Base-by-base conservation (phyloP, 176 grass and related monocot species). In the Tillandsia leiboldiana region DNA sequence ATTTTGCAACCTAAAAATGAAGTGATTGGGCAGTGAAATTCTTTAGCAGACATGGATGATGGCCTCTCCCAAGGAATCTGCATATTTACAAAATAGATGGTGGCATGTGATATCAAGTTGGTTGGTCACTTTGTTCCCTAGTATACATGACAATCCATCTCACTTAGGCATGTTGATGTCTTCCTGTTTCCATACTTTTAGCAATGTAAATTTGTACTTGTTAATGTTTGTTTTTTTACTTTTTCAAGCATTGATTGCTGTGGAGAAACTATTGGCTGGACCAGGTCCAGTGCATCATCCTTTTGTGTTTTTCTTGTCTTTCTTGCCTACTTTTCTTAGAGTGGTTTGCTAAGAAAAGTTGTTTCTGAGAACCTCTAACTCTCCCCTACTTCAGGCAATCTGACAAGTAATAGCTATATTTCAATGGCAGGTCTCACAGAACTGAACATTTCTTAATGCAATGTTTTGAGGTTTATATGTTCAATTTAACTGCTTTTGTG, bases 251-350 rank as follows among this genome's bases (percentile, higher is more conserved):
- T 77, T 74, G 67, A 73, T 53, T 70, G 53, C 6, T 72, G 69
- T 77, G 70, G 56, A 83, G 77, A 73, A 51, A 65, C 67, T 80
- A 26, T 67, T 67, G 8, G 26, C 27, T 48, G 52, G 61, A 26
- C 73, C 59, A 58, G 77, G 70, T 68, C 79, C 81, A 84, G 74
- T 76, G 77, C 74, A 78, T 75, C 53, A 64, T 12, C 77, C 74
- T 72, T 52, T 84, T 88, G 78, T 84, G 86, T 71, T 84, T 77
- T 70, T 68, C 81, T 64, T 88, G 78, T 81, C 81, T 81, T 88
- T 88, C 78, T 78, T n/a, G 70, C 74, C 75, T 70, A 59, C 53
- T 78, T 78, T 75, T 67, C 66, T 71, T 88, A 66, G 77, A 78
- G 74, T 72, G 26, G 74, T 51, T 87, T 51, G 52, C 67, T 50